Evolutionary conservation across 495 filamentous ascomycete genomes (phyloP).

Genomic region (Astrothelium subdiscretum): DNA sequence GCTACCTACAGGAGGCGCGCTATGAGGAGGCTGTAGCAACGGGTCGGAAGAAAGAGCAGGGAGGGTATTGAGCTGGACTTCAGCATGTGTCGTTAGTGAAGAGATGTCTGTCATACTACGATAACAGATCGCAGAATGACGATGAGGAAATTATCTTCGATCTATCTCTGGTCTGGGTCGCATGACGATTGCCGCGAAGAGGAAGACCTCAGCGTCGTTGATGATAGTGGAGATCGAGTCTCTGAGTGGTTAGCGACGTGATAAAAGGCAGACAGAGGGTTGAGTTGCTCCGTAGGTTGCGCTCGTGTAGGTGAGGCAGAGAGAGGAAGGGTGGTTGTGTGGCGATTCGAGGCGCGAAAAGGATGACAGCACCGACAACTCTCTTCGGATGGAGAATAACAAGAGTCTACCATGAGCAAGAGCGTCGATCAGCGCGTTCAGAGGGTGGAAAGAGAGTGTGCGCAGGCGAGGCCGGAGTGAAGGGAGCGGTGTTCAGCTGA

Average conservation of each 20-base stretch:
- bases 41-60: conserved; percentile 44
- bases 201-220: background rate
- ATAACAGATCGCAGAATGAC: conserved; percentile 10
- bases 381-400: background rate
- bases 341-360: background rate
- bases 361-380: background rate
- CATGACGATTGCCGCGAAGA: background rate
- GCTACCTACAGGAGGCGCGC: conserved; percentile 43
- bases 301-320: background rate
- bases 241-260: background rate
- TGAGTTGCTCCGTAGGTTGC: background rate
- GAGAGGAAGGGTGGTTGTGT: background rate
- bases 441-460: background rate
- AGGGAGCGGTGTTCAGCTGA: background rate
- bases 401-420: background rate
- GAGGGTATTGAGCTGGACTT: conserved; percentile 53
- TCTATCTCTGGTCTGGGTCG: background rate
- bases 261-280: background rate
- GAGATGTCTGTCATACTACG: conserved; percentile 92
- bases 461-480: background rate
- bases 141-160: conserved; percentile 1
- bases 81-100: conserved; percentile 50
- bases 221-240: background rate
- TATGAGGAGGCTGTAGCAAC: conserved; percentile 37
- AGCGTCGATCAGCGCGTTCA: background rate